These are phyloP conservation scores for Pneumocystis sp. DNA, from an alignment of 1,139 yeast species.

Conservation along the genomic window DNA sequence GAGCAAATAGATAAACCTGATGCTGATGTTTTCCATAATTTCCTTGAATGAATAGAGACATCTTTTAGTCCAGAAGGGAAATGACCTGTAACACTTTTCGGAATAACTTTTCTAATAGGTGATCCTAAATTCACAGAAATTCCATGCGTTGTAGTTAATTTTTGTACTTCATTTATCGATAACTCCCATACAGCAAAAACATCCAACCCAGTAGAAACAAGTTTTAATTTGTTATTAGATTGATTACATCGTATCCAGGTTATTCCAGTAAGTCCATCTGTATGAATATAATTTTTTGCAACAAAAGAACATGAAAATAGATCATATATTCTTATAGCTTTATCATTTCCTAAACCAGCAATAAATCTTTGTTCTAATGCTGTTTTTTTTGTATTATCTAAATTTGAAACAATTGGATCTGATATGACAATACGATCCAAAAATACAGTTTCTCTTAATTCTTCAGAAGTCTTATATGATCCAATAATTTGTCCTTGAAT, in stretches of 20 bases:
- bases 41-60: background rate
- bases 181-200: background rate
- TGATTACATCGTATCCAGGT: background rate
- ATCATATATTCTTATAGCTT: constrained; percentile 13
- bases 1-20: background rate
- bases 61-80: background rate
- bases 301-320: constrained; percentile 6
- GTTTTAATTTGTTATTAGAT: background rate
- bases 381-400: background rate
- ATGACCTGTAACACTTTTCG: background rate
- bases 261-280: constrained; percentile 1
- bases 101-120: background rate
- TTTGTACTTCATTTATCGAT: background rate
- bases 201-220: background rate
- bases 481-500: background rate
- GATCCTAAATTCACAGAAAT: background rate
- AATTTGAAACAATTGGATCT: background rate
- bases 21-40: background rate
- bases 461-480: background rate
- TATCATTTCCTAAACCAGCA: constrained; percentile 21
- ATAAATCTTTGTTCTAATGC: constrained; percentile 4
- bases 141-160: background rate
- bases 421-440: background rate
- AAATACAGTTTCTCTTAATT: background rate
- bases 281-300: constrained; percentile 3